Base-by-base conservation (phyloP, 1,284 basidiomycete species). In the Ceratobasidium sp. region DNA sequence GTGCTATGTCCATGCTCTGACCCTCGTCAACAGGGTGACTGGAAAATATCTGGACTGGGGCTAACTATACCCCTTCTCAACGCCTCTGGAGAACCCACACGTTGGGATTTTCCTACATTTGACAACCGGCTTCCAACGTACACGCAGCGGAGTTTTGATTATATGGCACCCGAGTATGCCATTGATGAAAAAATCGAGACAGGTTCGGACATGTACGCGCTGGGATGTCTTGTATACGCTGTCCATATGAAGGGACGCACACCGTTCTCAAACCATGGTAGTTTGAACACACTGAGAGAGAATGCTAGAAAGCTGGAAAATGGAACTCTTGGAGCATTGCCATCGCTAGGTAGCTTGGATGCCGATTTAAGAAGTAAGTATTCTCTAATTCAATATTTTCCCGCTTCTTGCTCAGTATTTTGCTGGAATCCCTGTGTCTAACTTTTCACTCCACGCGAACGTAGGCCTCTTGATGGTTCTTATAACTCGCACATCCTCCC, bases 81-180 rank as follows among this genome's bases (percentile, higher is more conserved):
- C 44, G 85, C 92, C 0, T 91, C 94, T 80, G 96, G 95, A 0
- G 87, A 89, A 4, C 87, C 92, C 0, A 91, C 95, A 0, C 90
- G 91, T 40, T 98, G 95, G 92, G 92, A 94, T 79, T 97, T 95
- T 82, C 96, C 96, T 0, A 93, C 95, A 42, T 94, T 93, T 80
- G 96, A 99, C 84, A 91, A 91, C 20, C 88, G 92, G 64, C 85
- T 95, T 33, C 94, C 96, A 0, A 85, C 91, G 12, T 94, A 95
- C 81, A 90, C 96, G 2, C 96, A 98, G 84, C 91, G 96, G 78
- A 96, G 96, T 74, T 95, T 98, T 81, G 97, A 99, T 85, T 99
- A 96, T 83, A 93, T 97, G 83, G 97, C 97, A 0, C 97, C 97
- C 0, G 97, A 99, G 85, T 98, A 98, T 85, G 95, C 93, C 0